Evolutionary conservation across 495 filamentous ascomycete species (phyloP).

Genomic region (Physcia stellaris): DNA sequence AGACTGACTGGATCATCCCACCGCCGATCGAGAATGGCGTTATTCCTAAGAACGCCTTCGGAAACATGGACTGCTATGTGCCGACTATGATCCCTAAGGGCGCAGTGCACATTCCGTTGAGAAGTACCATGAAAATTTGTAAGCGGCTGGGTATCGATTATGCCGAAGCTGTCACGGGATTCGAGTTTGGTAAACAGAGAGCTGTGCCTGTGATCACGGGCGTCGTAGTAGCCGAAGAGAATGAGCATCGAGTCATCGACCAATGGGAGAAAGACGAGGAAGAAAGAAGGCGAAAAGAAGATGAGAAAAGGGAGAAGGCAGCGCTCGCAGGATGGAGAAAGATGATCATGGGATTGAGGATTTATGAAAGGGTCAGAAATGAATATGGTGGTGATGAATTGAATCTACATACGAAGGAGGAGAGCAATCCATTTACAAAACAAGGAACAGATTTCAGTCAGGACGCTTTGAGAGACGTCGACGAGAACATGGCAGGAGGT

Average conservation of each 20-base stretch:
- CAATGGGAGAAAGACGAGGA: conserved; percentile 72
- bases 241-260: conserved; percentile 61
- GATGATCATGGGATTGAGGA: conserved; percentile 71
- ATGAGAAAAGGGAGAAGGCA: conserved; percentile 63
- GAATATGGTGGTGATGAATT: conserved; percentile 56
- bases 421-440: conserved; percentile 32
- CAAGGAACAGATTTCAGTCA: conserved; percentile 13
- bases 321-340: conserved; percentile 73
- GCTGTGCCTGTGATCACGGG: conserved; percentile 86
- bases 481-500: conserved; percentile 39
- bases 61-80: conserved; percentile 93
- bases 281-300: conserved; percentile 64
- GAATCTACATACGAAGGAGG: conserved; percentile 22
- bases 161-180: conserved; percentile 90
- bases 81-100: conserved; percentile 81
- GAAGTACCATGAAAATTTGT: conserved; percentile 64
- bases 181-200: conserved; percentile 89
- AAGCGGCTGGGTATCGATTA: conserved; percentile 75
- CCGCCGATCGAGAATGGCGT: conserved; percentile 67
- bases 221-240: conserved; percentile 72
- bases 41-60: conserved; percentile 89
- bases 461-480: conserved; percentile 5
- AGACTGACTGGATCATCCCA: conserved; percentile 90
- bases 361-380: conserved; percentile 60
- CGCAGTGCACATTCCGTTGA: conserved; percentile 68